Evolutionary conservation across 495 filamentous ascomycete species (phyloP).

Genomic region (Terfezia boudieri): DNA sequence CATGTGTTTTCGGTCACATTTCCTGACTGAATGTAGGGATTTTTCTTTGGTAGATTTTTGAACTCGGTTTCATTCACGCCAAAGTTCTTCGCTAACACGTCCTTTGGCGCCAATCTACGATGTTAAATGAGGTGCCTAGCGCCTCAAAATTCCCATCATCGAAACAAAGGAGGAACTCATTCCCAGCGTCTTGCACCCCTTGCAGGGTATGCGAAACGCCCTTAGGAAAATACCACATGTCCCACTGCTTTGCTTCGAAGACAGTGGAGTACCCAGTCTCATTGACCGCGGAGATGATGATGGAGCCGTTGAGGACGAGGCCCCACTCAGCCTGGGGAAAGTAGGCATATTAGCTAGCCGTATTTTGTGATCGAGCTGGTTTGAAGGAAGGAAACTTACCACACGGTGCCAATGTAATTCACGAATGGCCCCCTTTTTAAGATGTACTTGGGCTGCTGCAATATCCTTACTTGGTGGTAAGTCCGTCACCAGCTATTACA

Average conservation of each 20-base stretch:
- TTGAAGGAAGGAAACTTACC: constrained; percentile 12
- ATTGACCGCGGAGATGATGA: constrained; percentile 36
- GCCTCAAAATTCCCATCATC: constrained; percentile 36
- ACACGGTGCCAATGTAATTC: constrained; percentile 47
- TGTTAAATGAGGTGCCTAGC: constrained; percentile 34
- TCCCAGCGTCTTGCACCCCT: constrained; percentile 32
- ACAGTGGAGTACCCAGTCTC: constrained; percentile 25
- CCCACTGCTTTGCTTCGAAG: constrained; percentile 21
- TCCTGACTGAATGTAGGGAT: constrained; percentile 38
- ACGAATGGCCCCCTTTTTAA: constrained; percentile 37
- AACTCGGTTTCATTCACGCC: constrained; percentile 34
- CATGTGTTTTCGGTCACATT: constrained; percentile 27
- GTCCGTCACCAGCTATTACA: constrained; percentile 9
- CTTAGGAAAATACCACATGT: constrained; percentile 49
- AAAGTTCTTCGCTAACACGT: constrained; percentile 43
- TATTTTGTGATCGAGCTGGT: too few relatives aligned
- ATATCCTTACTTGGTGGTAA: constrained; percentile 39
- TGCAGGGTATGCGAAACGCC: constrained; percentile 37
- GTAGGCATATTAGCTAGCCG: too few relatives aligned
- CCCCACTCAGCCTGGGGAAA: constrained; percentile 32
- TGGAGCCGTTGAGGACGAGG: constrained; percentile 33
- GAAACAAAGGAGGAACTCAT: constrained; percentile 43
- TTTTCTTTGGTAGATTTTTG: constrained; percentile 30
- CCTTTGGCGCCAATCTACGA: constrained; percentile 41
- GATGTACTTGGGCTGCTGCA: constrained; percentile 38